Percentiles rank a stretch among this genome's conserved stretches.
Conservation (phyloP, 108 stramenopile genomes). For the Nitzschia sp. region DNA sequence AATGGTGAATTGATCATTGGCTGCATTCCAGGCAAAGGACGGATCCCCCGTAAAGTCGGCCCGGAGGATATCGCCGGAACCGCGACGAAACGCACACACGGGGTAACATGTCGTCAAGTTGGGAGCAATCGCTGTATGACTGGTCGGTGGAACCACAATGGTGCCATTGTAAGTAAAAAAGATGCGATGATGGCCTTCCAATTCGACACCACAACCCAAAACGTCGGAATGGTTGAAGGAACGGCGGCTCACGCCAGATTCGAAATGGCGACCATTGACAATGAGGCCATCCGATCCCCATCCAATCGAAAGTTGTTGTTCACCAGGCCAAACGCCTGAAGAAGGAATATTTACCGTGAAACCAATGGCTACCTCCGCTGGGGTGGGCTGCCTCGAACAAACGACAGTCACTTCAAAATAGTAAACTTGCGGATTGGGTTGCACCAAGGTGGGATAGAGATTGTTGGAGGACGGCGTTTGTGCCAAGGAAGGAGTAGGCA, state of each 20-base stretch:
- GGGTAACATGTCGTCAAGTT: conserved; percentile 7
- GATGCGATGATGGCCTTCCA: conserved; percentile 10
- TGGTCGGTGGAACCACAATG: conserved; percentile 10
- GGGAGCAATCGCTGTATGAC: neutral
- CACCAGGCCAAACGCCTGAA: conserved; percentile 10
- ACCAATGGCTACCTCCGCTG: conserved; percentile 8
- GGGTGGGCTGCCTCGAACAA: neutral
- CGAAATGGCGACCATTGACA: conserved; percentile 4
- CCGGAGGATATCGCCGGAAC: conserved; percentile 3
- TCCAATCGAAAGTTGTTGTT: conserved; percentile 15
- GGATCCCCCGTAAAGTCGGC: conserved; percentile 13
- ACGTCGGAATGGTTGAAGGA: conserved; percentile 18
- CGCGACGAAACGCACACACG: conserved; percentile 8
- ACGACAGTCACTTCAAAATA: conserved; percentile 22
- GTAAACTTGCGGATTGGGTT: conserved; percentile 8
- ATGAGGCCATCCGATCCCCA: conserved; percentile 11
- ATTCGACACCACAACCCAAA: conserved; percentile 33
- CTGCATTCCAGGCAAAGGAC: conserved; percentile 12
- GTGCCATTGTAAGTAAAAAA: conserved; percentile 32
- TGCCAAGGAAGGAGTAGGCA: too few species aligned
- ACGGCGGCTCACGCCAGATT: neutral
- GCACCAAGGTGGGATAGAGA: neutral
- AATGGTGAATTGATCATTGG: conserved; percentile 11
- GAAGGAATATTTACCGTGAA: neutral
- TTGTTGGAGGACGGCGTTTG: neutral